Percentiles rank a stretch among this genome's conserved stretches.
These are phyloP conservation scores for Xylaria intraflava DNA, from an alignment of 495 filamentous ascomycete genomes.

Conservation along the genomic window DNA sequence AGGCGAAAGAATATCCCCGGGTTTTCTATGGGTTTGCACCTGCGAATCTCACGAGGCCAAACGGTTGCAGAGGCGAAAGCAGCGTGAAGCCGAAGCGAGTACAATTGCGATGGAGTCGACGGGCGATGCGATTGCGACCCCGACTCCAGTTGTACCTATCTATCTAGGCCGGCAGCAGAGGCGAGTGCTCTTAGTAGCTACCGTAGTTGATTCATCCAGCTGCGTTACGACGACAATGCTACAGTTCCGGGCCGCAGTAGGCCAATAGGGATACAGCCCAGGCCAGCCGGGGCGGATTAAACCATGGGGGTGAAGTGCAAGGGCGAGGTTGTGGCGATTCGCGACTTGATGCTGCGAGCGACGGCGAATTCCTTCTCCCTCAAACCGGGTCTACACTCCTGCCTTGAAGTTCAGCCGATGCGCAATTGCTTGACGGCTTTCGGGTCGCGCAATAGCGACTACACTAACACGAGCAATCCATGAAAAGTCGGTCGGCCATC, in stretches of 20 bases:
- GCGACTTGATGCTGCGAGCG: slow-evolving; percentile 1
- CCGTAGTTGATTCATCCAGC: neutral
- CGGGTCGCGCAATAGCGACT: neutral
- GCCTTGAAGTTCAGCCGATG: neutral
- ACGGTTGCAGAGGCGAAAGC: neutral
- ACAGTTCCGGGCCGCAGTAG: slow-evolving; percentile 8
- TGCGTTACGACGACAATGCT: slow-evolving; percentile 8
- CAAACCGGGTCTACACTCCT: neutral
- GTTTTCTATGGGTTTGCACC: neutral
- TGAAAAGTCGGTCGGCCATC: slow-evolving; percentile 16
- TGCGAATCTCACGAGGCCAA: neutral
- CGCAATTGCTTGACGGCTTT: neutral
- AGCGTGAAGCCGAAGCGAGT: neutral
- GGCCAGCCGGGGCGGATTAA: slow-evolving; percentile 2
- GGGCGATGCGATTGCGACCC: neutral
- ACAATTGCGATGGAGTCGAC: neutral
- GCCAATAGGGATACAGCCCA: slow-evolving; percentile 8
- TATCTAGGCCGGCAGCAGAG: slow-evolving; percentile 5
- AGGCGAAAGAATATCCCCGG: slow-evolving; percentile 8
- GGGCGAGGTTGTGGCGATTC: slow-evolving; percentile 11
- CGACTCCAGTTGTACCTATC: neutral
- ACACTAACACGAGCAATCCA: neutral
- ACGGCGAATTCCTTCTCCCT: neutral
- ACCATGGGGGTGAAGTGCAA: slow-evolving; percentile 7
- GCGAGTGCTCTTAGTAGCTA: neutral